A percentile compares a stretch with the other conserved stretches of the same genome.
Conservation (phyloP, 2,329 filamentous ascomycete species). For the Fusarium sp. region DNA sequence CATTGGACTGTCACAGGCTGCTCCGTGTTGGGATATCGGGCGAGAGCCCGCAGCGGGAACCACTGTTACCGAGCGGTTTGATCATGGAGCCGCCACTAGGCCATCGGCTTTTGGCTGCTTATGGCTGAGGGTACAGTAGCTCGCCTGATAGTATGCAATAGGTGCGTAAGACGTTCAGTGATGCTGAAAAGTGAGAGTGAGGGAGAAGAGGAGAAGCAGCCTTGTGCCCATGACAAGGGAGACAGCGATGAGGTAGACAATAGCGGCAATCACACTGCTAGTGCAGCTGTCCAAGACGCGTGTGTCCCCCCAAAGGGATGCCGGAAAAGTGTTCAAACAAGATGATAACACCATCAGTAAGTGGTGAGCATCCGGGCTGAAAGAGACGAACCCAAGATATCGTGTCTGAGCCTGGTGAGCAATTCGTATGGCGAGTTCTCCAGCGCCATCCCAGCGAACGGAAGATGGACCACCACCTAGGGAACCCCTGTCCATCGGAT, state of each 20-base stretch:
- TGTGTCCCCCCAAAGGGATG: constrained; percentile 13
- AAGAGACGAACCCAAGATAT: constrained; percentile 5
- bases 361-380: neutral
- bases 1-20: constrained; percentile 17
- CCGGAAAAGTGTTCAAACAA: neutral
- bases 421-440: neutral
- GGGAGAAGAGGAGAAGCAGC: constrained; percentile 12
- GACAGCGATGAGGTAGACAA: constrained; percentile 10
- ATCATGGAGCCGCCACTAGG: neutral
- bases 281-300: neutral
- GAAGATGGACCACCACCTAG: neutral
- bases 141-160: constrained; percentile 7
- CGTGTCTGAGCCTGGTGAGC: neutral
- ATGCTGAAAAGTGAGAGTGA: constrained; percentile 7
- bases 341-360: neutral
- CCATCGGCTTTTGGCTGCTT: constrained; percentile 19
- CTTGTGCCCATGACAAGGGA: constrained; percentile 19
- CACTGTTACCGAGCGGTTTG: neutral
- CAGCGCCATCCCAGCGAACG: constrained; percentile 1
- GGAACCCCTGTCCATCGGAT: constrained; percentile 24
- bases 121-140: constrained; percentile 31
- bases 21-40: neutral
- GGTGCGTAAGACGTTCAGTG: constrained; percentile 5
- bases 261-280: constrained; percentile 5
- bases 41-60: constrained; percentile 2